Evolutionary conservation across 2,329 filamentous ascomycete genomes (phyloP).

Genomic region (Penicillium expansum): DNA sequence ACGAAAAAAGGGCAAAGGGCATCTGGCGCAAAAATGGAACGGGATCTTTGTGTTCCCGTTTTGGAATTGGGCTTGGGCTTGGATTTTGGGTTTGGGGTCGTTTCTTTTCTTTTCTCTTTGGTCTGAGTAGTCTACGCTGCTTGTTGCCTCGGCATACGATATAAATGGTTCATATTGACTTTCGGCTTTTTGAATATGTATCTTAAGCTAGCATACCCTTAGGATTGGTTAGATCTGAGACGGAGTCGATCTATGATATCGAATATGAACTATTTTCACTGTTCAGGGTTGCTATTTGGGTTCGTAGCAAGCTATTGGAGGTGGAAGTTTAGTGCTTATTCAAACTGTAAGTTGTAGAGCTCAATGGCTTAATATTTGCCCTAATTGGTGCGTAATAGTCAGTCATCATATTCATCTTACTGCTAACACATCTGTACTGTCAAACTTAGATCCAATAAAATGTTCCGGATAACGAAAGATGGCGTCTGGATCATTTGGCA

Average conservation of each 20-base stretch:
- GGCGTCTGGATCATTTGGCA: not conserved
- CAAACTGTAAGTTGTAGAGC: not conserved
- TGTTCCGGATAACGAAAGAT: not conserved
- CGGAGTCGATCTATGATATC: not conserved
- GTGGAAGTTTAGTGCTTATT: not conserved
- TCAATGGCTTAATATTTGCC: not conserved
- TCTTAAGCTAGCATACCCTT: not conserved
- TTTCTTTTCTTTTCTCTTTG: not conserved
- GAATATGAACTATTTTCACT: not conserved
- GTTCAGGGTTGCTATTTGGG: not conserved
- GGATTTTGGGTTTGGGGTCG: not conserved
- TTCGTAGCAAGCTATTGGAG: not conserved
- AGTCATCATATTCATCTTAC: not conserved
- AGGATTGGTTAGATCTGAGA: not conserved
- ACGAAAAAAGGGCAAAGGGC: not conserved
- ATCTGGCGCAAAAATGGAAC: conserved; percentile 1
- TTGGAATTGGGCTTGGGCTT: not conserved
- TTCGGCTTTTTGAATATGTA: not conserved
- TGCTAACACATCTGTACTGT: not conserved
- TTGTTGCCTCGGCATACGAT: not conserved
- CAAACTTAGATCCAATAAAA: not conserved
- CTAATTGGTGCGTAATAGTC: not conserved
- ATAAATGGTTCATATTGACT: not conserved
- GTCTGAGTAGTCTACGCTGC: not conserved
- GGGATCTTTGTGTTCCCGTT: not conserved